These are phyloP conservation scores for Cylindrotheca closterium DNA, from an alignment of 108 stramenopile species.

Conservation along the genomic window DNA sequence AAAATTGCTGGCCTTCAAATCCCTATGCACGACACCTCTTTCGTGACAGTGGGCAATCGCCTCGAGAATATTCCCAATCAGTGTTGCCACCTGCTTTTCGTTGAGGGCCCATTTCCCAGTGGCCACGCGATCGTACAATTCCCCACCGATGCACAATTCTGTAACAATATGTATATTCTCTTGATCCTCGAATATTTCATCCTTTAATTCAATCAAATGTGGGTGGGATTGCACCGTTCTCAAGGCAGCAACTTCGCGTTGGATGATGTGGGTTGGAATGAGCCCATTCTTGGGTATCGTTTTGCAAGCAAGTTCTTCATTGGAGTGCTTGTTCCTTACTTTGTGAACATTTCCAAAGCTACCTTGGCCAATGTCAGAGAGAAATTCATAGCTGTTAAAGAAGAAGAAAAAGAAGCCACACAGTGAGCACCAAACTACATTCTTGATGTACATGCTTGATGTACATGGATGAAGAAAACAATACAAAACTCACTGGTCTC, in stretches of 20 bases:
- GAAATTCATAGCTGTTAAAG: conserved; percentile 2
- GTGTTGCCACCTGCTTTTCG: conserved; percentile 47
- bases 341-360: conserved; percentile 23
- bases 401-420: no score
- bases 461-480: no score
- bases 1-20: conserved; percentile 93
- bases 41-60: conserved; percentile 70
- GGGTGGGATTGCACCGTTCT: conserved; percentile 47
- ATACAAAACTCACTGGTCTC: no score
- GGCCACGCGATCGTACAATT: conserved; percentile 72
- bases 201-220: conserved; percentile 60
- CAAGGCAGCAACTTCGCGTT: conserved; percentile 47
- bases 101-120: conserved; percentile 11
- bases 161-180: conserved; percentile 54
- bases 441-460: no score
- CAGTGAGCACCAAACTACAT: no score
- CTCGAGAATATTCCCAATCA: conserved; percentile 43
- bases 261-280: conserved; percentile 1
- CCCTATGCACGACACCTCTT: conserved; percentile 85
- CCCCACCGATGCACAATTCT: conserved; percentile 45
- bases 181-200: conserved; percentile 70
- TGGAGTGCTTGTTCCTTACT: neutral
- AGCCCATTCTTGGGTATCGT: conserved; percentile 36
- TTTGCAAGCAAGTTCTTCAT: conserved; percentile 40
- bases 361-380: conserved; percentile 53